Evolutionary conservation across 2,329 filamentous ascomycete genomes (phyloP).

Genomic region (Calycina herbarum): DNA sequence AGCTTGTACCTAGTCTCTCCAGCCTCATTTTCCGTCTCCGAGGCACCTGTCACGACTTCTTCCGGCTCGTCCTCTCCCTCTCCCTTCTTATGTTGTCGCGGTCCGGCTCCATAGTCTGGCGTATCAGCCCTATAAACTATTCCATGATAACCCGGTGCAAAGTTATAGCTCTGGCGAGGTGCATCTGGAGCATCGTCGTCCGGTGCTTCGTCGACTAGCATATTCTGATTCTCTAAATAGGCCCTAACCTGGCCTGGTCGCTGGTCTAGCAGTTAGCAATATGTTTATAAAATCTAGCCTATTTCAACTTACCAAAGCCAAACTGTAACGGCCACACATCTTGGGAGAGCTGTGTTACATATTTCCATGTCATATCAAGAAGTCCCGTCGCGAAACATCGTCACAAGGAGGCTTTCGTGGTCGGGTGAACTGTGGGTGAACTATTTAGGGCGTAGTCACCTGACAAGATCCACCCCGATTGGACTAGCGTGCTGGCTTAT

Average conservation of each 20-base stretch:
- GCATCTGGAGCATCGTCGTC: conserved; percentile 60
- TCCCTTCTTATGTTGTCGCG: conserved; percentile 30
- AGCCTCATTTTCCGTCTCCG: conserved; percentile 23
- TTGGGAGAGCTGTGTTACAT: neutral
- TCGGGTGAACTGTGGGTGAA: no score
- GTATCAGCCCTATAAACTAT: conserved; percentile 80
- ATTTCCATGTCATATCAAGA: neutral
- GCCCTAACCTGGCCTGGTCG: conserved; percentile 73
- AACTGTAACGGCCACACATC: conserved; percentile 39
- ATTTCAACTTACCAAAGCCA: conserved; percentile 31
- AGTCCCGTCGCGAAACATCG: neutral
- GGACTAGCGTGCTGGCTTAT: conserved; percentile 17
- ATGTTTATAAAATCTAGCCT: no score
- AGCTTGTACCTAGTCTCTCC: conserved; percentile 67
- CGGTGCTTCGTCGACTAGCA: conserved; percentile 71
- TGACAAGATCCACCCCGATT: conserved; percentile 13
- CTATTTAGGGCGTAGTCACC: neutral
- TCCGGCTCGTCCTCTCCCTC: conserved; percentile 30
- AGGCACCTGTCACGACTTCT: conserved; percentile 25
- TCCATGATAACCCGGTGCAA: conserved; percentile 84
- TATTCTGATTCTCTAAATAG: conserved; percentile 71
- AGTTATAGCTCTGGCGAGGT: conserved; percentile 81
- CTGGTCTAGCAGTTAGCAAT: conserved; percentile 44
- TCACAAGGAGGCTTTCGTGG: neutral
- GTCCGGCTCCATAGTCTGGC: conserved; percentile 58